Evolutionary conservation across 192 early-diverging fungal species (phyloP).

Genomic region (Coemansia sp.): DNA sequence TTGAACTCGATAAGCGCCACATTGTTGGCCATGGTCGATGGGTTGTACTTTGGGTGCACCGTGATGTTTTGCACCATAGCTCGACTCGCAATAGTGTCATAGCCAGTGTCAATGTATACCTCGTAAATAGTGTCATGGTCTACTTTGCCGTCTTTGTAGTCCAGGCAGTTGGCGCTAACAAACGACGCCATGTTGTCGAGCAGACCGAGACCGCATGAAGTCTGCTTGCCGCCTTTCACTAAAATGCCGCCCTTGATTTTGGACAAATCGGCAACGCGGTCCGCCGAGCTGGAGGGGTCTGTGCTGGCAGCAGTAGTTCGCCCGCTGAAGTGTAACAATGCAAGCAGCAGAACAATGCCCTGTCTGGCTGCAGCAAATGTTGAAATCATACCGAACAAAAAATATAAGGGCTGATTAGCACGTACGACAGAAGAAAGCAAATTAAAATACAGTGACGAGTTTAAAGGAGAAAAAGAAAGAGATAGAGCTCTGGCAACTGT

Average conservation of each 20-base stretch:
- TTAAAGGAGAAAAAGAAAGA: background rate
- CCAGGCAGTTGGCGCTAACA: slow-evolving; percentile 39
- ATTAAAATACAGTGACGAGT: background rate
- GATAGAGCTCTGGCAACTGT: slow-evolving; percentile 3
- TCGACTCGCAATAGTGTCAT: background rate
- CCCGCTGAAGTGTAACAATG: background rate
- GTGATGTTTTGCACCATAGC: slow-evolving; percentile 15
- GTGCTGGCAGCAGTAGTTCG: background rate
- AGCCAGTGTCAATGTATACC: slow-evolving; percentile 17
- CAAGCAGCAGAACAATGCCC: slow-evolving; percentile 8
- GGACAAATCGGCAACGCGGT: background rate
- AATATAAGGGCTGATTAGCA: background rate
- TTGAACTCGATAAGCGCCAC: slow-evolving; percentile 32
- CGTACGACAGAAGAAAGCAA: background rate
- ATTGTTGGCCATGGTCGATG: slow-evolving; percentile 35
- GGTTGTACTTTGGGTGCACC: slow-evolving; percentile 31
- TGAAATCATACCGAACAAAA: background rate
- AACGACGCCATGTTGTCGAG: slow-evolving; percentile 25
- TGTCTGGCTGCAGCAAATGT: background rate
- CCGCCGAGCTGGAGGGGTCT: background rate
- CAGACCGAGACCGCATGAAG: slow-evolving; percentile 25
- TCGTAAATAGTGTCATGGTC: slow-evolving; percentile 13
- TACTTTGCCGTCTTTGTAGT: slow-evolving; percentile 11
- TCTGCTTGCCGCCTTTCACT: slow-evolving; percentile 22
- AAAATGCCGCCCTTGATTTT: slow-evolving; percentile 27